Conservation (phyloP, 1,139 yeast species). For the Candida freyschussii region DNA sequence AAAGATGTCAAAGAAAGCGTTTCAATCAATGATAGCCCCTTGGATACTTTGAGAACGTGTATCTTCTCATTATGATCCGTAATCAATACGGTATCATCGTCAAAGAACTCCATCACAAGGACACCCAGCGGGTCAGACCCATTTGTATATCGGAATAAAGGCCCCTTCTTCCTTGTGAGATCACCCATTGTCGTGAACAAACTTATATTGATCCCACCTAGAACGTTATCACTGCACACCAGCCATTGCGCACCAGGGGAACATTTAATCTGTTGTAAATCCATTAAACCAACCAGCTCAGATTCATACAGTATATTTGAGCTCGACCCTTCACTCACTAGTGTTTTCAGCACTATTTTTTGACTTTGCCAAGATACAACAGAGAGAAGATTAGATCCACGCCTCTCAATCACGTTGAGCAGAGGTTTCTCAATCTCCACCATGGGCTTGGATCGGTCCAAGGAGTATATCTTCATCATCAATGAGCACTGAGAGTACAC, state of each 20-base stretch:
- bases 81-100: constrained; percentile 11
- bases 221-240: constrained; percentile 5
- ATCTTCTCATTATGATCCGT: constrained; percentile 16
- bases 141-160: constrained; percentile 8
- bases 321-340: constrained; percentile 9
- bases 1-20: constrained; percentile 2
- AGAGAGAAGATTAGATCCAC: constrained; percentile 2
- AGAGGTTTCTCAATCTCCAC: constrained; percentile 16
- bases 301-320: constrained; percentile 8
- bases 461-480: constrained; percentile 12
- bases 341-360: constrained; percentile 1
- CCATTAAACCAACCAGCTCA: constrained; percentile 4
- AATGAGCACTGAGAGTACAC: constrained; percentile 13
- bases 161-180: constrained; percentile 2
- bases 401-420: constrained; percentile 5
- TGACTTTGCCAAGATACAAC: constrained; percentile 1
- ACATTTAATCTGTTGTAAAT: constrained; percentile 1
- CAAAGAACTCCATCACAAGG: constrained; percentile 7
- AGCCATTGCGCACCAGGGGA: constrained; percentile 15
- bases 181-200: constrained; percentile 15
- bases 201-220: constrained; percentile 5
- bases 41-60: constrained; percentile 6
- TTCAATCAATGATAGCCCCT: constrained; percentile 6
- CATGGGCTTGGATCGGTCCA: constrained; percentile 11
- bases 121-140: constrained; percentile 12